Percentiles rank a stretch among this genome's conserved stretches.
phyloP scores from a whole-genome alignment of 2,329 filamentous ascomycete species.

The Fusarium incarnatum region DNA sequence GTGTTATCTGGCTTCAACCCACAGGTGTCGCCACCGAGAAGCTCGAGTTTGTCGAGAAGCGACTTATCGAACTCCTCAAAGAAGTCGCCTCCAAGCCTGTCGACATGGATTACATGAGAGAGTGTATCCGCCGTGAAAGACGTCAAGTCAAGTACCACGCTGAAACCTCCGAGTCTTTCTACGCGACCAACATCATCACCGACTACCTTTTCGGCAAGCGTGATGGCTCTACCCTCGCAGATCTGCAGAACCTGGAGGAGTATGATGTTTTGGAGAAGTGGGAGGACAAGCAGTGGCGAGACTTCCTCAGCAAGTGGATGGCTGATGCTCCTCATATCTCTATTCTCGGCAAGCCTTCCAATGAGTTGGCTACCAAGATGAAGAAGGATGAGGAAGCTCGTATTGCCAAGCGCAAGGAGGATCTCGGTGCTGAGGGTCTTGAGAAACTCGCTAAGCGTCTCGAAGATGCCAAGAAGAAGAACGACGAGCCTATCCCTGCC shows the following conservation, averaged over 20 bases:
- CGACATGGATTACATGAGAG: conserved; percentile 89
- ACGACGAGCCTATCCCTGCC: conserved; percentile 86
- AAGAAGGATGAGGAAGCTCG: conserved; percentile 85
- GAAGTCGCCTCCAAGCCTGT: conserved; percentile 84
- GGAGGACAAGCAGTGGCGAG: conserved; percentile 86
- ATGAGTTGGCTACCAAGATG: conserved; percentile 80
- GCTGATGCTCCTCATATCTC: conserved; percentile 87
- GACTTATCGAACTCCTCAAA: conserved; percentile 84
- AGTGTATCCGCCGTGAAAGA: conserved; percentile 85
- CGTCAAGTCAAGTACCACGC: conserved; percentile 86
- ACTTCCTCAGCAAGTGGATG: conserved; percentile 86
- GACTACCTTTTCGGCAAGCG: conserved; percentile 92
- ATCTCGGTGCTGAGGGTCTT: conserved; percentile 85
- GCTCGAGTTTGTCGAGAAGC: conserved; percentile 83
- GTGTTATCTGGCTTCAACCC: conserved; percentile 86
- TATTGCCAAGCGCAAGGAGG: conserved; percentile 80
- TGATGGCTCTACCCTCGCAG: conserved; percentile 79
- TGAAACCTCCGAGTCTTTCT: conserved; percentile 84
- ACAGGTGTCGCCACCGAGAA: conserved; percentile 89
- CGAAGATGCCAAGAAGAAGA: conserved; percentile 86
- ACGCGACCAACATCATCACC: conserved; percentile 86
- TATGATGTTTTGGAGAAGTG: conserved; percentile 80
- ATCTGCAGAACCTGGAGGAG: conserved; percentile 67
- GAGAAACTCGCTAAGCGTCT: conserved; percentile 79
- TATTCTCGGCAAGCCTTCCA: conserved; percentile 87